Evolutionary conservation across 1,284 basidiomycete species (phyloP), one percentile per base, ranked within the genome.

Genomic region (Porphyrellus sp.): DNA sequence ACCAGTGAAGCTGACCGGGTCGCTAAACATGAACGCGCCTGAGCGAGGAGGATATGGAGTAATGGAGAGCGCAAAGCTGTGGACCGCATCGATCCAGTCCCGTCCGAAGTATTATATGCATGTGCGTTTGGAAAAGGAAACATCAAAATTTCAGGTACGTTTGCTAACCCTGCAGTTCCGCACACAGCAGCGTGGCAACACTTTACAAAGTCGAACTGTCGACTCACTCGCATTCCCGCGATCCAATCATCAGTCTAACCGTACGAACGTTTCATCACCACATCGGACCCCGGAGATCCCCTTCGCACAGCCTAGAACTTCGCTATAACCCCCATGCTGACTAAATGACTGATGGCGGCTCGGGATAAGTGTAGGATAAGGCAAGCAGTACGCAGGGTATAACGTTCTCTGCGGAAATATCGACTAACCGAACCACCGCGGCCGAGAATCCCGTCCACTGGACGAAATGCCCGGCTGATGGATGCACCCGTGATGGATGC

Each of bases 1-100:
- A 21, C 66, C 66, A 4, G 48, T 68, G 51, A 68, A 68, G 16
- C 64, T 66, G 40, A 69, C 56, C 13, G 55, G 43, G 33, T 68
- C 63, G 34, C 18, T 59, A 24, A 68, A 63, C 64, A 69, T 66
- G 18, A 12, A 21, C 12, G 25, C 5, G 33, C 27, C 18, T 35
- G 48, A n/a, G 45, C n/a, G 21, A 34, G 16, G 11, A 5, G 33
- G 39, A 38, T 16, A 21, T 15, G 48, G 24, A 38, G 37, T 15
- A 31, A 18, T 45, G 44, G 31, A 30, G 37, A 21, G 46, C 47
- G 52, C 45, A 38, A 50, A 25, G 49, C 44, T 15, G 47, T 8
- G 25, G 39, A 46, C 23, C 35, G 25, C 20, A 28, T 27, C 46
- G 38, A 50, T 42, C 28, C 16, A 20, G 40, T 15, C 8, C 8